These are phyloP conservation scores for Williopsis jadinii DNA, from an alignment of 1,139 yeast genomes.

Conservation along the genomic window DNA sequence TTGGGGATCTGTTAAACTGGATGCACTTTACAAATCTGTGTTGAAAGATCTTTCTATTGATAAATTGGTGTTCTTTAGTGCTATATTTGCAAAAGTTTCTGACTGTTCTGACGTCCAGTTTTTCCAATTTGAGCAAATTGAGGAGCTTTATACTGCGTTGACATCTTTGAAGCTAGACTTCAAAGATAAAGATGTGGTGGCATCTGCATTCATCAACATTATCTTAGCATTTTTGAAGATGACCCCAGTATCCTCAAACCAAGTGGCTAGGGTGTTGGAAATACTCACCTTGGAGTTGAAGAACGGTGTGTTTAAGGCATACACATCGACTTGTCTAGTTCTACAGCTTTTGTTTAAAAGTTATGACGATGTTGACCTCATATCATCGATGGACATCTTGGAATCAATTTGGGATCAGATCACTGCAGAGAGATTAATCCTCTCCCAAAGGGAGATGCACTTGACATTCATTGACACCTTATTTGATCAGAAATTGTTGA, in stretches of 20 bases:
- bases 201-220: constrained; percentile 9
- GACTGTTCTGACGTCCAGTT: constrained; percentile 12
- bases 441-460: constrained; percentile 63
- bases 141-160: constrained; percentile 1
- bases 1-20: constrained; percentile 20
- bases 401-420: constrained; percentile 51
- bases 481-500: constrained; percentile 28
- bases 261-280: constrained; percentile 2
- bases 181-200: constrained; percentile 15
- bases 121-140: constrained; percentile 7
- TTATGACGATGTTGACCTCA: constrained; percentile 12
- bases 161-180: constrained; percentile 5
- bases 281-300: constrained; percentile 6
- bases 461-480: constrained; percentile 42
- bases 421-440: constrained; percentile 53
- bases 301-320: constrained; percentile 7
- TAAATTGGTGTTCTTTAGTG: constrained; percentile 26
- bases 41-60: constrained; percentile 15
- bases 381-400: constrained; percentile 26
- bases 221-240: constrained; percentile 8
- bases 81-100: constrained; percentile 17
- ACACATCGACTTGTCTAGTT: constrained; percentile 15
- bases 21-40: constrained; percentile 15
- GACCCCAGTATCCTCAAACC: constrained; percentile 7
- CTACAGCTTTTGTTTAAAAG: constrained; percentile 22